Evolutionary conservation across 768 basidiomycete genomes (phyloP), one percentile per base, ranked within the genome.

Genomic region (Auriscalpium microsporum): DNA sequence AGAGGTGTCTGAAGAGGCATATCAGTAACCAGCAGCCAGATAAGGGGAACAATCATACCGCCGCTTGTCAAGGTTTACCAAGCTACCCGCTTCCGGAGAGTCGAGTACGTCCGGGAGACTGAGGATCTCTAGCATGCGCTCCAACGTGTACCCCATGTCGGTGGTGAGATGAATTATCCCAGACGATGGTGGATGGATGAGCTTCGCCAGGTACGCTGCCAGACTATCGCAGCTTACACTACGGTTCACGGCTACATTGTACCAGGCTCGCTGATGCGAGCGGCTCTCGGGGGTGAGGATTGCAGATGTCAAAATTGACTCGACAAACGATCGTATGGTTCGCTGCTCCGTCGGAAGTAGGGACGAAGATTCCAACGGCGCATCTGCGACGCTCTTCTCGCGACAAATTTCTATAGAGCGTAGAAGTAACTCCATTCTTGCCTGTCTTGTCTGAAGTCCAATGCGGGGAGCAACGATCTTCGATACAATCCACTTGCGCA

Each of bases 41-140:
- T 13, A 36, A 19, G 49, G 16, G 16, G n/a, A 34, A 17, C 35
- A 16, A 11, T 45, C 78, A 54, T 62, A 88, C 89, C 90, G 80
- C 59, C 90, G 78, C 64, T 93, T 93, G 58, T 90, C 85, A 61
- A 90, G 81, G 64, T 90, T 92, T 46, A 93, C 78, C 38, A 92
- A 77, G 38, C 72, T 76, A 37, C 75, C 75, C 58, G 82, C 81
- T 37, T 77, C 76, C 1, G 52, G 64, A 14, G 81, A 75, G 48
- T 82, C 78, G 8, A 89, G 69, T 14, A 83, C 74, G 65, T 93
- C 88, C 4, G 88, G 83, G 51, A 83, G 77, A 28, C 84, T 82
- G 56, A 91, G 79, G 48, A 92, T 74, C 65, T 92, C 90, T 37
- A 92, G 70, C 69, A 92, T 79, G 45, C 88, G 79, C 66, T 93